These are phyloP conservation scores for Dipteronia sinensis DNA, from an alignment of 345 rosid species.

Conservation along the genomic window DNA sequence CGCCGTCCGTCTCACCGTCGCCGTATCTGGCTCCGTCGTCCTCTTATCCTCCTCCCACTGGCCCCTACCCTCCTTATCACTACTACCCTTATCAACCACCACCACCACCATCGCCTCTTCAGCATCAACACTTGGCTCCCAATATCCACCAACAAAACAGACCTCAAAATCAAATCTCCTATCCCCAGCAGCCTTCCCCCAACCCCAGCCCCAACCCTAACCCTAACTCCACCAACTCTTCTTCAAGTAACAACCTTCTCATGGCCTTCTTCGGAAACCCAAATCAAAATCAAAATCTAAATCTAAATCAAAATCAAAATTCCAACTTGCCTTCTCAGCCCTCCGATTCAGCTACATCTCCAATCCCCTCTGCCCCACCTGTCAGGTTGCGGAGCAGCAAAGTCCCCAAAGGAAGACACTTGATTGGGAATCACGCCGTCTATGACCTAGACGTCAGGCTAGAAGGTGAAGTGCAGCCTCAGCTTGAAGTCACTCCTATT, in stretches of 20 bases:
- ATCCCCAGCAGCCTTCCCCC: conserved; percentile 20
- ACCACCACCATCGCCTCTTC: conserved; percentile 29
- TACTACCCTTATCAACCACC: conserved; percentile 36
- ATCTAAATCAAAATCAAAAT: too few species aligned
- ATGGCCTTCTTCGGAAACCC: conserved; percentile 38
- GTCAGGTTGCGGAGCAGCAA: conserved; percentile 55
- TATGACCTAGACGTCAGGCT: conserved; percentile 63
- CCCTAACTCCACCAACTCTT: conserved; percentile 14
- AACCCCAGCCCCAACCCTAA: conserved; percentile 7
- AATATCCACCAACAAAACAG: conserved; percentile 19
- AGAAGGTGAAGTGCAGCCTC: conserved; percentile 69
- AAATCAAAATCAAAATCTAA: conserved; percentile 22
- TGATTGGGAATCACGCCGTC: conserved; percentile 45
- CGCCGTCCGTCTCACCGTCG: conserved; percentile 21
- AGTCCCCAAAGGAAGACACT: conserved; percentile 61
- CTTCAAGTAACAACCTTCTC: conserved; percentile 28
- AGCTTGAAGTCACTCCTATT: conserved; percentile 77
- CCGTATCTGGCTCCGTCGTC: conserved; percentile 31
- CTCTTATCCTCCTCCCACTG: conserved; percentile 49
- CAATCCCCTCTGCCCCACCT: conserved; percentile 26
- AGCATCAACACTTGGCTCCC: conserved; percentile 30
- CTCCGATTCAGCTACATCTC: conserved; percentile 13
- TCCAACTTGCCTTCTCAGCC: conserved; percentile 16
- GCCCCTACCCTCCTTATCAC: conserved; percentile 34
- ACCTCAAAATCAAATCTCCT: conserved; percentile 19